Conservation (phyloP, 768 basidiomycete species). For the Hortiboletus flavorubellus region DNA sequence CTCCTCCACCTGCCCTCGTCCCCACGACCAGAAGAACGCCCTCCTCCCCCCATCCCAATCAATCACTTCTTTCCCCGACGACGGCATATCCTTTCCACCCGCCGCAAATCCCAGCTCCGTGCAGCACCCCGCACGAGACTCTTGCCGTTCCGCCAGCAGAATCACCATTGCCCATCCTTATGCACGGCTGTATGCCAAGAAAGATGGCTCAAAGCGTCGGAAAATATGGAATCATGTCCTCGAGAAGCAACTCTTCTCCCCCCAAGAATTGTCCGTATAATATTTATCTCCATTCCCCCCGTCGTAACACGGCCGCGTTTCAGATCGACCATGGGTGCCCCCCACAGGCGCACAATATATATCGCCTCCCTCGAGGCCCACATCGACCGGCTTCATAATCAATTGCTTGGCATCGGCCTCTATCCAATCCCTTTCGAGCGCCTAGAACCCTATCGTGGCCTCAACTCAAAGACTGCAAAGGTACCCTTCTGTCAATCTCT, state of each 20-base stretch:
- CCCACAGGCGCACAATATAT: conserved; percentile 67
- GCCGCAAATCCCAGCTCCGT: neutral
- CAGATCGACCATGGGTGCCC: conserved; percentile 65
- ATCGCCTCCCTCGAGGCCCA: conserved; percentile 71
- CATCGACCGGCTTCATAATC: conserved; percentile 63
- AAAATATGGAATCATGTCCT: conserved; percentile 78
- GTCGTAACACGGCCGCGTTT: neutral
- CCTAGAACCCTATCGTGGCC: conserved; percentile 60
- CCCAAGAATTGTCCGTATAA: conserved; percentile 57
- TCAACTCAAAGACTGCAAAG: conserved; percentile 78
- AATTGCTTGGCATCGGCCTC: conserved; percentile 49
- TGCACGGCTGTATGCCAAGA: conserved; percentile 64
- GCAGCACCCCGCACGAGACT: conserved; percentile 18
- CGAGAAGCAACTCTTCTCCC: conserved; percentile 66
- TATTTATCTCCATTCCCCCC: neutral
- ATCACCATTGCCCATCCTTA: conserved; percentile 59
- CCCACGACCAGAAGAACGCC: conserved; percentile 1
- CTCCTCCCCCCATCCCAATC: neutral
- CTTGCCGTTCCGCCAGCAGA: conserved; percentile 19
- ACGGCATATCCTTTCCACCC: conserved; percentile 20
- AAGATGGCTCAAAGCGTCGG: conserved; percentile 60
- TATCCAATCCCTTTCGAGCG: conserved; percentile 55
- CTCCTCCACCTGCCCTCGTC: neutral
- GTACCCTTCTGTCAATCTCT: conserved; percentile 30
- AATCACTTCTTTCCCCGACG: conserved; percentile 20